Percentiles rank a stretch among this genome's conserved stretches.
Evolutionary conservation across 768 basidiomycete species (phyloP).

Genomic region (Boletus barrowsii): DNA sequence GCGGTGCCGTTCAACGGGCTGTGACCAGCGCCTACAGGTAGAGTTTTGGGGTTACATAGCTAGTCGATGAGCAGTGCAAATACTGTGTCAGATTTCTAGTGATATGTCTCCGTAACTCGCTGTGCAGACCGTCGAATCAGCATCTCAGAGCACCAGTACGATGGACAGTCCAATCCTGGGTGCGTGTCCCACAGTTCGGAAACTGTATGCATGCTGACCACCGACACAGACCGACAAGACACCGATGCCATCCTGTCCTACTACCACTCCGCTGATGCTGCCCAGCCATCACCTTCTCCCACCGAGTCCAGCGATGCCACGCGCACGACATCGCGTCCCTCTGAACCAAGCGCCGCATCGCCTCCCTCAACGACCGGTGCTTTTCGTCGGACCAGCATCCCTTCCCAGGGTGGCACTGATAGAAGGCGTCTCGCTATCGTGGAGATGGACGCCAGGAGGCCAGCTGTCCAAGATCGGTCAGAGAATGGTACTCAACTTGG

Average conservation of each 20-base stretch:
- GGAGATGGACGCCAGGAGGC: conserved; percentile 44
- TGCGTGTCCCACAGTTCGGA: conserved; percentile 10
- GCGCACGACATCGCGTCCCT: conserved; percentile 16
- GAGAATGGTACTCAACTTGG: conserved; percentile 17
- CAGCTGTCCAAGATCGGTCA: conserved; percentile 27
- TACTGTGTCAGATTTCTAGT: not conserved
- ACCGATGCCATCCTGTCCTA: conserved; percentile 48
- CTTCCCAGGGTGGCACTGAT: conserved; percentile 59
- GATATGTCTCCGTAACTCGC: conserved; percentile 1
- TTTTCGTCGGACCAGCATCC: conserved; percentile 47
- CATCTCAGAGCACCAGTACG: not conserved
- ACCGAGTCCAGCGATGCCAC: conserved; percentile 48
- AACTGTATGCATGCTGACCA: not conserved
- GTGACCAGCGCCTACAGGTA: conserved; percentile 10
- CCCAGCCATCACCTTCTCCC: conserved; percentile 28
- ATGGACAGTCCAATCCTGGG: conserved; percentile 16
- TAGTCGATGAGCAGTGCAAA: conserved; percentile 6
- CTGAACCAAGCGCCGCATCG: conserved; percentile 20
- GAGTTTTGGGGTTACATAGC: too few relatives aligned
- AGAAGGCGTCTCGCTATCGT: conserved; percentile 67
- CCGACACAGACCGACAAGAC: conserved; percentile 25
- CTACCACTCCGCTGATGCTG: conserved; percentile 47
- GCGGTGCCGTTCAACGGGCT: conserved; percentile 20
- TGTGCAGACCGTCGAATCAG: conserved; percentile 10
- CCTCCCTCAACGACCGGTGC: conserved; percentile 29